A percentile compares a stretch with the other conserved stretches of the same genome.
These are phyloP conservation scores for Yarrowia deformans DNA, from an alignment of 805 yeast species.

Conservation along the genomic window DNA sequence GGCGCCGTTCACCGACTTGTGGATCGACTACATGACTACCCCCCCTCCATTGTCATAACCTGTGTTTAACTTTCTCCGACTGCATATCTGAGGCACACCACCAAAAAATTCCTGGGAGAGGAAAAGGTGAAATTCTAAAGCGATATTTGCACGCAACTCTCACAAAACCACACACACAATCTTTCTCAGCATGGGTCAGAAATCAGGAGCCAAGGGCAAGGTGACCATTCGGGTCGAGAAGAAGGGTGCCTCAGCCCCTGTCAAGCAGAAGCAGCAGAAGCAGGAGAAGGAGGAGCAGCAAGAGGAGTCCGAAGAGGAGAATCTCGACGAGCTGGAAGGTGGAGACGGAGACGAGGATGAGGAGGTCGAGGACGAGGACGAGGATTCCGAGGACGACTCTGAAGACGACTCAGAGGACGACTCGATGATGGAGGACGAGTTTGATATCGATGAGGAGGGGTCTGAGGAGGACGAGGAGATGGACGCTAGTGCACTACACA, in stretches of 20 bases:
- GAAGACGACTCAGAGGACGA: conserved; percentile 30
- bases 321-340: conserved; percentile 38
- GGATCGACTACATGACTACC: not conserved
- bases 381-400: conserved; percentile 38
- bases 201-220: conserved; percentile 29
- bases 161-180: not conserved
- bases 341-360: conserved; percentile 14
- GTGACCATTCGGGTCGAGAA: conserved; percentile 12
- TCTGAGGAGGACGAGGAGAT: conserved; percentile 40
- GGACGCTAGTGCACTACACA: conserved; percentile 45
- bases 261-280: not conserved
- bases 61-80: not conserved
- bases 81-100: conserved; percentile 19
- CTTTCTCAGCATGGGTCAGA: conserved; percentile 1
- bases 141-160: not conserved
- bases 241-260: not conserved
- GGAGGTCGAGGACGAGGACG: conserved; percentile 20
- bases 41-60: not conserved
- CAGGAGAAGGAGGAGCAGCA: not conserved
- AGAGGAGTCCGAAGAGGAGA: conserved; percentile 38
- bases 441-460: conserved; percentile 22
- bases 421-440: conserved; percentile 33
- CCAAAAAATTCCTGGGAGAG: conserved; percentile 26
- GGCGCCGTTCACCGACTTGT: too few species aligned
- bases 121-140: conserved; percentile 7